Base-by-base conservation (phyloP, 371 early-diverging fungal species). In the Zancudomyces culisetae region DNA sequence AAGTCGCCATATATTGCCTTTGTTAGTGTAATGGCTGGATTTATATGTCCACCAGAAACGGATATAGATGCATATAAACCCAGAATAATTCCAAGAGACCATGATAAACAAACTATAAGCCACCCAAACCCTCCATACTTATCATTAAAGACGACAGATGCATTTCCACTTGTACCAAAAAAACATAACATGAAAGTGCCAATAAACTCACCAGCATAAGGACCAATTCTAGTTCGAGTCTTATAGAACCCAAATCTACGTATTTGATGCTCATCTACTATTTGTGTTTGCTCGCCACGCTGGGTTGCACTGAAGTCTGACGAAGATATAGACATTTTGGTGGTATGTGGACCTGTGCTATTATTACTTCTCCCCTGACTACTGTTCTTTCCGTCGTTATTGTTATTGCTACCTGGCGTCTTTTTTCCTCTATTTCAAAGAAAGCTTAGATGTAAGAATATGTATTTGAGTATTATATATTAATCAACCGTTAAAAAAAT, bases 11-110 rank as follows among this genome's bases (percentile, higher is more conserved):
- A 79, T 10, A 76, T 56, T 27, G 80, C 83, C 52, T 77, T 70
- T 1, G 79, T 71, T 15, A 86, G 58, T 0, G 85, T 81, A 43
- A 86, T 78, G 2, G 84, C 85, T 23, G 87, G 87, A 61, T 86
- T 86, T 48, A 86, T 56, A 56, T 86, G 87, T n/a, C 73, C 87
- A 26, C 85, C 84, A 27, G 85, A 85, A 13, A 85, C 61, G 49
- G 78, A 77, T 39, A 83, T 81, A 43, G 77, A 64, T 52, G 78
- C 66, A 58, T 77, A 77, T 53, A 85, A 70, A 45, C 73, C 79
- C 54, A 71, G 62, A 15, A 68, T 64, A 54, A 79, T 55, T 1
- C 72, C 79, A 12, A 77, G 45, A 35, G 72, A 78, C 74, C 76
- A 77, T 21, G 74, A 73, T 40, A 79, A 62, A 27, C 66, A 68